Base-by-base conservation (phyloP, 1,284 basidiomycete species). In the Malassezia brasiliensis region DNA sequence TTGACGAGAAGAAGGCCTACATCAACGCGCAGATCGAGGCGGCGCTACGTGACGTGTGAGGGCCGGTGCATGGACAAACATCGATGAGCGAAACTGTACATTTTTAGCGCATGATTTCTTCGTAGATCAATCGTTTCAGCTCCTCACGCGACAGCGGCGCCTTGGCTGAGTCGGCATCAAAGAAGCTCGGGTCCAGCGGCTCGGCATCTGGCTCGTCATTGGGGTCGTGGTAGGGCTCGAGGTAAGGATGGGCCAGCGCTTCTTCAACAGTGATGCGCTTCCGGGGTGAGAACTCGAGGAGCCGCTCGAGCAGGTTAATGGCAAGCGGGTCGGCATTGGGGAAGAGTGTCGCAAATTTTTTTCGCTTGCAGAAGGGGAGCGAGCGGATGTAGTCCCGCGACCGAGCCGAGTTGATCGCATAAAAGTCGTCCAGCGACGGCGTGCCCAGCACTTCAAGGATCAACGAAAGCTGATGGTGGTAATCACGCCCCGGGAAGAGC, bases 331-430 rank as follows among this genome's bases (percentile, higher is more conserved):
- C 90, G 12, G 88, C 87, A 50, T 83, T 83, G 0, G 86, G 84
- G 72, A 89, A 90, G 58, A 93, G 79, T 44, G 80, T 76, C 38
- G 78, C 74, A 64, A 94, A 87, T 53, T 85, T 83, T 67, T 81
- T 85, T 72, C 87, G 86, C 78, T 87, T 90, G 56, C 89, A 81
- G 76, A 94, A 91, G 0, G 90, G 90, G 30, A 96, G 79, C 0
- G 90, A 88, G 3, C 91, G 85, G 64, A 96, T 87, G 70, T 94
- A 94, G 72, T 93, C 90, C 56, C 89, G 81, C 41, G 88, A 90
- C 31, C 88, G 79, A 17, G 82, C 80, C 10, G 87, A 87, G 34
- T 85, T 88, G 72, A 83, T 82, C 61, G 81, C 80, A 53, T 82
- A 79, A 61, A 82, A 82, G 65, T 82, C 81, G 61, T 82, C 81